Evolutionary conservation across 805 yeast genomes (phyloP), one percentile per base, ranked within the genome.

Genomic region (Kluyveromyces wickerhamii): DNA sequence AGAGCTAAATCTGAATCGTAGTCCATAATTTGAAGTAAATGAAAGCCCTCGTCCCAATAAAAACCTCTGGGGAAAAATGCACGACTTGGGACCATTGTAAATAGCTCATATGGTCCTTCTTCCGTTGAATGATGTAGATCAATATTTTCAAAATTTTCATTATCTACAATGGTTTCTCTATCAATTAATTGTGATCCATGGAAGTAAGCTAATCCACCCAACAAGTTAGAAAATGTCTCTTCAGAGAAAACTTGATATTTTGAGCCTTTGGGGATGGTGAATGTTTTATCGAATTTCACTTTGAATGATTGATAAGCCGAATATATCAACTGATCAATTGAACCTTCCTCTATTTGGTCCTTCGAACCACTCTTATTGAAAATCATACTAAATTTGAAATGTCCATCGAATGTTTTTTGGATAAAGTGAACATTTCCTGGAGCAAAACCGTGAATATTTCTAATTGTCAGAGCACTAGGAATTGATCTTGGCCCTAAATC

Each of bases 11-110:
- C 95, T 11, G 83, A 69, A 58, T 92, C 97, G 53, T 80, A 88
- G 31, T 80, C 79, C 46, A 83, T 58, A 24, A 92, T 63, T 6
- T 94, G 94, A 26, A 88, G 64, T 40, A 89, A 65, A 56, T 89
- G 96, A 59, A 92, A 92, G 0, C 98, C 98, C 60, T 92, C 98
- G 59, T 92, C 98, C 98, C 98, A 92, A 52, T 84, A 86, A 52
- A 92, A 92, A 0, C 98, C 98, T 43, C 98, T 71, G 3, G 98
- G 97, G 59, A 92, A 92, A 51, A 84, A 85, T 1, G 95, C 85
- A 34, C 98, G 69, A 32, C 95, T 84, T 2, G 98, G 98, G 21
- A 86, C 92, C 15, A 86, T 67, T 0, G 92, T 72, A 49, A 87
- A 84, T 32, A 92, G 60, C 43, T 79, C 84, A 40, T 63, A 60